Base-by-base conservation (phyloP, 2,329 filamentous ascomycete species). In the Kalaharituber pfeilii region DNA sequence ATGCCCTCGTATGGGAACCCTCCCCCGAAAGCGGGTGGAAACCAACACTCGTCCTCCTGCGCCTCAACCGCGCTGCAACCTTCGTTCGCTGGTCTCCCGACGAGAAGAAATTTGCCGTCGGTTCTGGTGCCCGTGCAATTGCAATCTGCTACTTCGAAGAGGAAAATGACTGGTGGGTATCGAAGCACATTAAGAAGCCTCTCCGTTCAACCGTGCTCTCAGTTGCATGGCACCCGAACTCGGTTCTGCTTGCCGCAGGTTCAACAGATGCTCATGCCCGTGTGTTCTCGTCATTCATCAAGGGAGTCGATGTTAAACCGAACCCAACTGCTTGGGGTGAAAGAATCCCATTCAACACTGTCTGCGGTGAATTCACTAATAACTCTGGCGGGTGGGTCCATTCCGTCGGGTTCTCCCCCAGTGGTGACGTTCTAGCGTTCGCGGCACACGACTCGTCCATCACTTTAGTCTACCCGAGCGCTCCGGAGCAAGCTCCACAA, bases 81-180 rank as follows among this genome's bases (percentile, higher is more conserved):
- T 95, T 89, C 66, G 91, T 95, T 51, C 85, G 91, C 65, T 98
- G 91, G 91, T 93, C 87, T 22, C 91, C 91, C 2, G 89, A 84
- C 22, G 91, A 98, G 75, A 84, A 81, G 68, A 98, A 98, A 71
- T 98, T 98, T 68, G 91, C 91, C 53, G 91, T 96, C 25, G 91
- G 91, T 57, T 95, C 88, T 26, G 91, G 91, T 58, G 91, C 94
- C 63, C 82, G 91, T 60, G 84, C 94, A 61, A 94, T 98, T 65
- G 87, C 91, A 39, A 78, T 96, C 63, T 98, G 91, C 75, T 96
- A 96, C 73, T 98, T 98, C 64, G 91, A 98, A 67, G 86, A 94
- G 68, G 91, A 98, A 70, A 95, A 98, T 70, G 88, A 98, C 73
- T 98, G 91, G 91, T 98, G 91, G 91, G 89, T 98, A 42, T 95